These are phyloP conservation scores for Sextonia rubra DNA, from an alignment of 164 flowering plant genomes.

Conservation along the genomic window DNA sequence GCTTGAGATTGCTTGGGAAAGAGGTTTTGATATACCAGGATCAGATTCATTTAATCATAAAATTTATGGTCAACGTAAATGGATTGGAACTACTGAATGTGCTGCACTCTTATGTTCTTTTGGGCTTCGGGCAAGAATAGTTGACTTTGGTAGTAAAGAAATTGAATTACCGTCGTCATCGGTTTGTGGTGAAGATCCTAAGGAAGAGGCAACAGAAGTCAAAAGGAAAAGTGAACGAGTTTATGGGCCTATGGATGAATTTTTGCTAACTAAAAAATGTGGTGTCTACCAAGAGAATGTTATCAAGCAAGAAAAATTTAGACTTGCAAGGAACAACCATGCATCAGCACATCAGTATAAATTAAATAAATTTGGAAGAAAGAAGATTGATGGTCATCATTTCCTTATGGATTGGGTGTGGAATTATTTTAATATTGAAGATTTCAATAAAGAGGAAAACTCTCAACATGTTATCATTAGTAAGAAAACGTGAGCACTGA, in stretches of 20 bases:
- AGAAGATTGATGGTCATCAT: conserved; percentile 40
- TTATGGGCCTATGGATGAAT: conserved; percentile 81
- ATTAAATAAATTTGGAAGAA: conserved; percentile 2
- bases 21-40: conserved; percentile 63
- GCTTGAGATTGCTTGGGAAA: conserved; percentile 93
- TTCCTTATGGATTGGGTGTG: conserved; percentile 77
- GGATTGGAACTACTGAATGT: conserved; percentile 96
- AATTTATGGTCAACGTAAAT: conserved; percentile 56
- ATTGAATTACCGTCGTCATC: conserved; percentile 25
- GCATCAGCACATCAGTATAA: neutral
- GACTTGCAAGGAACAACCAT: neutral
- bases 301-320: conserved; percentile 12
- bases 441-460: conserved; percentile 12
- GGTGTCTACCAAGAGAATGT: conserved; percentile 7
- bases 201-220: conserved; percentile 8
- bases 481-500: conserved; percentile 52
- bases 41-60: conserved; percentile 46
- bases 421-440: conserved; percentile 62
- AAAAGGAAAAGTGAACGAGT: conserved; percentile 37
- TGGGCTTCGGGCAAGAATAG: conserved; percentile 76
- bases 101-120: conserved; percentile 83
- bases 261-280: conserved; percentile 24
- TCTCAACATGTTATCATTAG: conserved; percentile 39
- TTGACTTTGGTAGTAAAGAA: conserved; percentile 64
- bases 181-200: conserved; percentile 22